Conservation (phyloP, 2,329 filamentous ascomycete genomes). For the Apiospora arundinis region DNA sequence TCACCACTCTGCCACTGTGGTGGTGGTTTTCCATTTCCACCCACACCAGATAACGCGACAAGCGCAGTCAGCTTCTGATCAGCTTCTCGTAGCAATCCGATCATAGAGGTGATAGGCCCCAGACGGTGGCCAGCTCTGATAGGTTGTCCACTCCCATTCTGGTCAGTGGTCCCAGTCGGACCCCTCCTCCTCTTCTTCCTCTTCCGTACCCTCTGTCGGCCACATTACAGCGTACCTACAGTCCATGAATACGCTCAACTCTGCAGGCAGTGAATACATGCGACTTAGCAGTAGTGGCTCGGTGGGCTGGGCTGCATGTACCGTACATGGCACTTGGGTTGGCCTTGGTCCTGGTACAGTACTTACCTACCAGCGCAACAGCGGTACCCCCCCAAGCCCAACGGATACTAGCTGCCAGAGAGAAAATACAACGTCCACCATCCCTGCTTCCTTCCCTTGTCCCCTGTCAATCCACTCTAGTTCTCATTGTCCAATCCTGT, state of each 20-base stretch:
- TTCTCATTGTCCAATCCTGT: slow-evolving; percentile 6
- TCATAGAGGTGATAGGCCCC: background rate
- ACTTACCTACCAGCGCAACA: background rate
- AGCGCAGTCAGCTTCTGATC: slow-evolving; percentile 16
- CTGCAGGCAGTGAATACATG: background rate
- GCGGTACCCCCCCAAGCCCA: background rate
- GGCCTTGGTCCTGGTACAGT: background rate
- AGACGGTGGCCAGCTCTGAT: background rate
- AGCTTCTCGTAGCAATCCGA: slow-evolving; percentile 12
- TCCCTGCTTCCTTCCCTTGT: background rate
- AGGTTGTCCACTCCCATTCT: slow-evolving; percentile 11
- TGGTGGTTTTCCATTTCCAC: slow-evolving; percentile 5
- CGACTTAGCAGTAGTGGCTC: too few relatives aligned
- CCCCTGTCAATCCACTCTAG: slow-evolving; percentile 3
- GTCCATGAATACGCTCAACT: background rate
- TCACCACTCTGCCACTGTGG: too few relatives aligned
- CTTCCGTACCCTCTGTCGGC: background rate
- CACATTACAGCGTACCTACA: background rate
- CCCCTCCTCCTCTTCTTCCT: background rate
- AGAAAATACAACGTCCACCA: slow-evolving; percentile 4
- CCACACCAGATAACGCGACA: slow-evolving; percentile 17
- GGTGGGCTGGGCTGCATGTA: too few relatives aligned
- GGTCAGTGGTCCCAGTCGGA: slow-evolving; percentile 12
- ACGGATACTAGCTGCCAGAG: slow-evolving; percentile 18
- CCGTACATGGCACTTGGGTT: too few relatives aligned